Base-by-base conservation (phyloP, 164 flowering plant species). In the Amborella trichopoda region DNA sequence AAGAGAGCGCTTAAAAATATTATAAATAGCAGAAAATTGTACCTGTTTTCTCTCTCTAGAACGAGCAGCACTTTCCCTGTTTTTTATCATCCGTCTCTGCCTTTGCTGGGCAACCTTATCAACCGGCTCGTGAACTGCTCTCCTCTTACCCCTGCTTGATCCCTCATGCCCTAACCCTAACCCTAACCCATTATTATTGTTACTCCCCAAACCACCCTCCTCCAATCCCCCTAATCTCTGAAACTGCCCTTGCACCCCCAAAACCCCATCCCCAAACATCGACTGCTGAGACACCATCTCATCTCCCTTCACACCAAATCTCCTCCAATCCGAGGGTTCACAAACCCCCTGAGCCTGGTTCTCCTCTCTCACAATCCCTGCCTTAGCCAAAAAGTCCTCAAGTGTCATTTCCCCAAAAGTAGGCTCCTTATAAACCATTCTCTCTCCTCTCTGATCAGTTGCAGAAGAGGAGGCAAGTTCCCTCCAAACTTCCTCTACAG, bases 21-120 rank as follows among this genome's bases (percentile, higher is more conserved):
- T n/a, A 14, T 27, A 27, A 20, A 43, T 14, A 40, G n/a, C n/a
- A n/a, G n/a, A n/a, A n/a, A n/a, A n/a, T n/a, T n/a, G n/a, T 13
- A 77, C 89, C 83, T 78, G 83, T 46, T 82, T 82, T 49, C 91
- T 60, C 49, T 82, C 91, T 54, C 91, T 63, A 2, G 91, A 82
- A 64, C 91, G 53, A 0, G 91, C 83, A 1, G 91, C 91, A 14
- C 81, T 75, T 59, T 82, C 91, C 40, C 91, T 55, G 54, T 79
- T 82, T 70, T 82, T 82, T 25, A 82, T 82, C 91, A 79, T 79
- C 68, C 91, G 66, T 64, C 72, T 57, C 64, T 79, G 91, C 36
- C 81, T 64, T 74, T 82, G 83, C 64, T 71, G 76, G 6, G 78
- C 77, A 1, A 70, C 83, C 66, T 67, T 70, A 67, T 79, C 91